phyloP scores from a whole-genome alignment of 495 filamentous ascomycete species.

The Letharia columbiana region DNA sequence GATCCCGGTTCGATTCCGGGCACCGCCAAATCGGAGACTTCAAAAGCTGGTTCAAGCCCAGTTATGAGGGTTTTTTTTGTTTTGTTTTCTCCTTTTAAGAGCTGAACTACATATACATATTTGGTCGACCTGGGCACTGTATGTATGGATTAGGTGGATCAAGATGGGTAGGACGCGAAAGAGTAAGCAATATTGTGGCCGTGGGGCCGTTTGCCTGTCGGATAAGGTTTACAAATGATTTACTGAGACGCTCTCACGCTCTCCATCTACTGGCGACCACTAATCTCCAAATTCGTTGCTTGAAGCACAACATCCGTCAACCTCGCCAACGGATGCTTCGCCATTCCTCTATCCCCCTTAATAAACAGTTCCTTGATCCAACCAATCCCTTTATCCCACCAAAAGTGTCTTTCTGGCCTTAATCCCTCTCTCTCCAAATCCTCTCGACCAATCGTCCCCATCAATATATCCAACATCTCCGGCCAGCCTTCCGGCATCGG shows the following conservation, averaged over 20 bases:
- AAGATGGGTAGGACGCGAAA: too few species aligned
- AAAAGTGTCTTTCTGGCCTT: conserved; percentile 21
- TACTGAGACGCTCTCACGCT: too few species aligned
- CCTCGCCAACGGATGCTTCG: background rate
- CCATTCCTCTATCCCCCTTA: conserved; percentile 9
- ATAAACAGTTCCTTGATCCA: conserved; percentile 20
- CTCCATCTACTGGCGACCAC: too few species aligned
- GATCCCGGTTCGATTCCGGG: conserved; percentile 18
- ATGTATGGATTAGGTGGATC: too few species aligned
- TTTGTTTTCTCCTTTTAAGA: background rate
- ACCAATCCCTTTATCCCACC: conserved; percentile 19
- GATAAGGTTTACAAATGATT: too few species aligned
- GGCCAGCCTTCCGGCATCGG: conserved; percentile 4
- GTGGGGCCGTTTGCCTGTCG: too few species aligned
- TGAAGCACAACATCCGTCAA: too few species aligned
- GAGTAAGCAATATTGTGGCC: too few species aligned
- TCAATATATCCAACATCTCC: conserved; percentile 20
- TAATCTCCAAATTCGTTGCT: too few species aligned
- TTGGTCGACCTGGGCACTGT: too few species aligned
- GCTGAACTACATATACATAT: too few species aligned
- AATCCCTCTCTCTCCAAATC: conserved; percentile 17
- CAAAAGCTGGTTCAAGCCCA: conserved; percentile 1
- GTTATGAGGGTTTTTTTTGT: background rate
- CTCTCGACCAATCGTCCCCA: conserved; percentile 22
- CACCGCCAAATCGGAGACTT: conserved; percentile 4